Conservation (phyloP, 2,329 filamentous ascomycete genomes). For the Ceratocystis diversiconidia region DNA sequence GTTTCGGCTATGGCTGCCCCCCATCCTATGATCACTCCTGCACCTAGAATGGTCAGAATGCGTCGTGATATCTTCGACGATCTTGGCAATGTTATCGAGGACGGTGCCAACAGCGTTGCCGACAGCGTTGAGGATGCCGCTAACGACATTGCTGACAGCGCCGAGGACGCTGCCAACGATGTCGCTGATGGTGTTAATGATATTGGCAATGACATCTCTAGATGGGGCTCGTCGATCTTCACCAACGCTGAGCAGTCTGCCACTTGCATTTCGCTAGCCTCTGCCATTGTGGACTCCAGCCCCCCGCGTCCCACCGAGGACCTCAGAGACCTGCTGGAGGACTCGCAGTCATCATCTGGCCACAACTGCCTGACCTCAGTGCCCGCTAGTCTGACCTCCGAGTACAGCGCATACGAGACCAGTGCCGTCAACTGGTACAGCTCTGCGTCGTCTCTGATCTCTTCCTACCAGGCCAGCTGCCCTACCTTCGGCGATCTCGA, state of each 20-base stretch:
- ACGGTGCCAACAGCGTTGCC: background rate
- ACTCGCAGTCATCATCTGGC: slow-evolving; percentile 21
- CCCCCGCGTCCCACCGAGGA: slow-evolving; percentile 15
- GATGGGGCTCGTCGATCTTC: slow-evolving; percentile 7
- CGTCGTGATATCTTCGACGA: slow-evolving; percentile 14
- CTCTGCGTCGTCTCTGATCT: slow-evolving; percentile 21
- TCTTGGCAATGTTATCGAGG: slow-evolving; percentile 14
- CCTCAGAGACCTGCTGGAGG: slow-evolving; percentile 20
- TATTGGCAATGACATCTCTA: background rate
- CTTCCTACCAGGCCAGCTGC: slow-evolving; percentile 10
- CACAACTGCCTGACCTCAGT: slow-evolving; percentile 26
- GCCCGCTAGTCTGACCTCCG: slow-evolving; percentile 24
- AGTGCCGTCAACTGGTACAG: slow-evolving; percentile 25
- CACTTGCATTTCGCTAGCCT: slow-evolving; percentile 16
- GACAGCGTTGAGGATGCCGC: slow-evolving; percentile 7
- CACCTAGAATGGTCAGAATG: slow-evolving; percentile 7
- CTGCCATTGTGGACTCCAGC: slow-evolving; percentile 11
- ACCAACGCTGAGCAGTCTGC: slow-evolving; percentile 11
- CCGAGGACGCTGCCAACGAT: background rate
- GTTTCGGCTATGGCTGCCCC: slow-evolving; percentile 17
- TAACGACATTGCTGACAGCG: background rate
- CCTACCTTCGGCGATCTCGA: slow-evolving; percentile 11
- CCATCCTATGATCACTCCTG: slow-evolving; percentile 17
- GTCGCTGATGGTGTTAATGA: background rate
- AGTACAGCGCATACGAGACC: slow-evolving; percentile 25